Evolutionary conservation across 768 basidiomycete genomes (phyloP).

Genomic region (Tylopilus subfusipes): DNA sequence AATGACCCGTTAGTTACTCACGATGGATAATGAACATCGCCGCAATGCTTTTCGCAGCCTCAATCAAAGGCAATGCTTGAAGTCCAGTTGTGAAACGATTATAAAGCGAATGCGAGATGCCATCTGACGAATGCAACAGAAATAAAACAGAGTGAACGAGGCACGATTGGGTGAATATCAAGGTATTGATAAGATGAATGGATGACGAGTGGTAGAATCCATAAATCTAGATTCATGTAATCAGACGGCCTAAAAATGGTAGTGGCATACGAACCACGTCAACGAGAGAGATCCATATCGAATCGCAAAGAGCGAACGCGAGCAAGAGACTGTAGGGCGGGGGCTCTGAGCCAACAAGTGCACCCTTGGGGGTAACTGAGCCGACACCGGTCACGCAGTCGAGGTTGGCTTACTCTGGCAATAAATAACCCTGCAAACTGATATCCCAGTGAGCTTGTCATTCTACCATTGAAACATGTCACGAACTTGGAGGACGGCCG

Average conservation of each 20-base stretch:
- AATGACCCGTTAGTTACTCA: conserved; percentile 21
- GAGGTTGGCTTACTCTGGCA: conserved; percentile 18
- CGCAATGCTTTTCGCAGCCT: conserved; percentile 16
- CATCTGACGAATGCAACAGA: conserved; percentile 5
- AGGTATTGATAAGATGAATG: conserved; percentile 21
- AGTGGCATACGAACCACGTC: conserved; percentile 23
- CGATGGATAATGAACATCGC: conserved; percentile 22
- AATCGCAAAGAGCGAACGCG: conserved; percentile 19
- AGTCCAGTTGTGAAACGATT: conserved; percentile 9
- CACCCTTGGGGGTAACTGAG: conserved; percentile 12
- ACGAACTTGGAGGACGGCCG: conserved; percentile 34
- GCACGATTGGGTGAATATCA: conserved; percentile 23
- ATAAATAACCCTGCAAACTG: conserved; percentile 36
- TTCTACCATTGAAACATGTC: background rate
- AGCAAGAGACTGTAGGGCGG: conserved; percentile 12
- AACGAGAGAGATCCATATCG: conserved; percentile 18
- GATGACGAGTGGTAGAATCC: conserved; percentile 17
- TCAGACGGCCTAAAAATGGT: background rate
- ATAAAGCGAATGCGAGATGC: conserved; percentile 1
- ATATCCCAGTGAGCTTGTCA: conserved; percentile 1
- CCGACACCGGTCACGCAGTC: background rate
- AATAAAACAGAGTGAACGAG: conserved; percentile 15
- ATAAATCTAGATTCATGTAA: conserved; percentile 17
- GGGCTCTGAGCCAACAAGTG: conserved; percentile 13
- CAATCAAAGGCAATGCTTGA: conserved; percentile 13